A percentile compares a stretch with the other conserved stretches of the same genome.
phyloP scores from a whole-genome alignment of 345 rosid species.

The Syzygium jambos region DNA sequence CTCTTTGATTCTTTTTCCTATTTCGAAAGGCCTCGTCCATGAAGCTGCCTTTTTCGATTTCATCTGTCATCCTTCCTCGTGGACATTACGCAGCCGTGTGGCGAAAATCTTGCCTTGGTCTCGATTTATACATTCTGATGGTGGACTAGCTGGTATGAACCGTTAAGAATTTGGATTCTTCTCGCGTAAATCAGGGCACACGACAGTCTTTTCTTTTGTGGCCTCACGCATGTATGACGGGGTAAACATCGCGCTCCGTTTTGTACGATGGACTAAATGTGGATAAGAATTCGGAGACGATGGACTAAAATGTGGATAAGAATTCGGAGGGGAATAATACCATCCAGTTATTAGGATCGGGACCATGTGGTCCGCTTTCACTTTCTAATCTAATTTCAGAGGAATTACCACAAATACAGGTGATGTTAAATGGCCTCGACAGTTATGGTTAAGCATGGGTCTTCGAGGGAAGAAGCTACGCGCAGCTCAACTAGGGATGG shows the following conservation, averaged over 20 bases:
- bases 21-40: not conserved
- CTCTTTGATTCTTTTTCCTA: not conserved
- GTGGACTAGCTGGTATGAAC: not conserved
- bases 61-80: not conserved
- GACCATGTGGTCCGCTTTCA: not conserved
- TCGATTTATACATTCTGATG: not conserved
- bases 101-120: not conserved
- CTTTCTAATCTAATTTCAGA: not conserved
- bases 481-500: not conserved
- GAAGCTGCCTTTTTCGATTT: not conserved
- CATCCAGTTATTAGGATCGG: not conserved
- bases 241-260: not conserved
- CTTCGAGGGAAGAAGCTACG: not conserved
- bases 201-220: not conserved
- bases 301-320: not conserved
- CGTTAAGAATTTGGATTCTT: not conserved
- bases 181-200: not conserved
- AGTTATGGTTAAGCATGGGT: not conserved
- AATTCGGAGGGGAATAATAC: not conserved
- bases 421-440: not conserved
- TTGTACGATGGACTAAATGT: not conserved
- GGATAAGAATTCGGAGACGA: not conserved
- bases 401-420: not conserved
- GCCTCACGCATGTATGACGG: not conserved
- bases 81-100: not conserved